A percentile compares a stretch with the other conserved stretches of the same genome.
phyloP scores from a whole-genome alignment of 2,329 filamentous ascomycete genomes.

The Fusarium sulawesiense region DNA sequence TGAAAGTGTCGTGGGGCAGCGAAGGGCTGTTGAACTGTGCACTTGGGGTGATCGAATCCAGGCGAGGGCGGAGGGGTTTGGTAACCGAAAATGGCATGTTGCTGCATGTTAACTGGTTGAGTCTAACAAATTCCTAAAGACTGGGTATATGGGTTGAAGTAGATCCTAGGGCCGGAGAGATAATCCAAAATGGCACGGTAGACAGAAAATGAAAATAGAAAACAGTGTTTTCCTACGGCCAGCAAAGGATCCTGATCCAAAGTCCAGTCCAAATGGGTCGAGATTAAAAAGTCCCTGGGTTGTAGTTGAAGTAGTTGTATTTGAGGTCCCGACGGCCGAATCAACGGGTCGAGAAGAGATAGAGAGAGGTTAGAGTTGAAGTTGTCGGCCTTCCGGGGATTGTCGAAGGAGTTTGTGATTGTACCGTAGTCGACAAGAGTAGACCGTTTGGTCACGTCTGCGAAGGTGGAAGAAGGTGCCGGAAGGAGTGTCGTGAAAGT shows the following conservation, averaged over 20 bases:
- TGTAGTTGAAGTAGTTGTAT: slow-evolving; percentile 38
- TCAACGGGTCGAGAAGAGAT: slow-evolving; percentile 60
- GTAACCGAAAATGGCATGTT: slow-evolving; percentile 67
- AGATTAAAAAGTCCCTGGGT: slow-evolving; percentile 36
- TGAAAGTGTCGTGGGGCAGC: slow-evolving; percentile 54
- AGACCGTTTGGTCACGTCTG: slow-evolving; percentile 47
- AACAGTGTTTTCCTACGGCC: slow-evolving; percentile 45
- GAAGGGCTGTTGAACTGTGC: slow-evolving; percentile 54
- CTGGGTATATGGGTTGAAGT: slow-evolving; percentile 32
- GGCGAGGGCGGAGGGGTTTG: slow-evolving; percentile 69
- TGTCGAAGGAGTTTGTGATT: slow-evolving; percentile 29
- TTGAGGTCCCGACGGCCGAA: slow-evolving; percentile 57
- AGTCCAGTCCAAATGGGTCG: slow-evolving; percentile 47
- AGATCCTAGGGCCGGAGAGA: slow-evolving; percentile 36
- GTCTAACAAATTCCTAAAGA: slow-evolving; percentile 42
- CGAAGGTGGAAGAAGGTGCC: slow-evolving; percentile 40
- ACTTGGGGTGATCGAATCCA: slow-evolving; percentile 63
- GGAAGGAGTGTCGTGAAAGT: slow-evolving; percentile 56
- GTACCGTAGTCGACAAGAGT: slow-evolving; percentile 37
- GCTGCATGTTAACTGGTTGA: slow-evolving; percentile 65
- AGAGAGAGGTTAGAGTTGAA: slow-evolving; percentile 15
- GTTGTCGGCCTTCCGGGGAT: slow-evolving; percentile 35
- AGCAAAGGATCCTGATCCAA: slow-evolving; percentile 45
- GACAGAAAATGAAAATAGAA: slow-evolving; percentile 42
- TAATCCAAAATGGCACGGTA: slow-evolving; percentile 42